phyloP scores from a whole-genome alignment of 352 stramenopile genomes.

The Phytophthora europaea region DNA sequence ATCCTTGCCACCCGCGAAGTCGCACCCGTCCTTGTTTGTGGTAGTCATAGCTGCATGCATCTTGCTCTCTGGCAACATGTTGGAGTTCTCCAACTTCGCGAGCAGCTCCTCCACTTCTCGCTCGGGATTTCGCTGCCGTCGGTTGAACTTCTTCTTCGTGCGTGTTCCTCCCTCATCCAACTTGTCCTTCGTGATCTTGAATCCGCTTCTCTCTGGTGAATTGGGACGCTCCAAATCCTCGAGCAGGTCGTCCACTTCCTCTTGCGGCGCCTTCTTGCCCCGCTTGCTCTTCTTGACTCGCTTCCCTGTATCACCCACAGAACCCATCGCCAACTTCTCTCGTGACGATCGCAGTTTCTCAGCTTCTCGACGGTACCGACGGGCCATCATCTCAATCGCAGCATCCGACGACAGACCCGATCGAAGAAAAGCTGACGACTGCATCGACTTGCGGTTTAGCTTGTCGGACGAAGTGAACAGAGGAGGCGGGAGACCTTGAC shows the following conservation, averaged over 20 bases:
- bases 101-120: neutral
- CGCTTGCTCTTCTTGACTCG: neutral
- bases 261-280: neutral
- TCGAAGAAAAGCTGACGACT: conserved; percentile 48
- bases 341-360: conserved; percentile 41
- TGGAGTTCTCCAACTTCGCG: neutral
- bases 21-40: neutral
- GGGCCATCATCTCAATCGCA: conserved; percentile 46
- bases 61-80: conserved; percentile 9
- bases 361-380: conserved; percentile 44
- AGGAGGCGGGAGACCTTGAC: conserved; percentile 39
- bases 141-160: neutral
- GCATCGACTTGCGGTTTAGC: conserved; percentile 35
- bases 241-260: conserved; percentile 1
- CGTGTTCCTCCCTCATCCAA: neutral
- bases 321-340: conserved; percentile 9
- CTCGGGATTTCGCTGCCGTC: neutral
- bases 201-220: neutral
- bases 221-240: neutral
- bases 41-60: neutral
- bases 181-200: neutral
- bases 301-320: neutral
- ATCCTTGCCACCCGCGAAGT: neutral
- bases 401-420: conserved; percentile 29
- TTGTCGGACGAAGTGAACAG: conserved; percentile 44